phyloP scores from a whole-genome alignment of 2,329 filamentous ascomycete species.

The Paracorniculantispora psalliotae region DNA sequence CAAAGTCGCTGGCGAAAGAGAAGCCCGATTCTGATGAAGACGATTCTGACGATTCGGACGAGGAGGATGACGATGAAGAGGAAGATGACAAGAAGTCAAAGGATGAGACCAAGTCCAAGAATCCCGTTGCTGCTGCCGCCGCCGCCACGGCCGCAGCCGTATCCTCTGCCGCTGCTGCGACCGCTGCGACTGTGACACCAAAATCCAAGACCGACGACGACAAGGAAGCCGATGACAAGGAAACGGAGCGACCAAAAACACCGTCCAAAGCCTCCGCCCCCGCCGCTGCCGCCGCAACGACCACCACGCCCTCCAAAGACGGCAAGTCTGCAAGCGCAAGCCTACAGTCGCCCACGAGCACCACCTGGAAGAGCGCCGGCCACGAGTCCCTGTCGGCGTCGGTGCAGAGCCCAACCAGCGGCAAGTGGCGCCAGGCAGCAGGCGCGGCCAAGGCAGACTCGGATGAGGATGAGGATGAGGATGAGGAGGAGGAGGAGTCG shows the following conservation, averaged over 20 bases:
- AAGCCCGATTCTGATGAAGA: neutral
- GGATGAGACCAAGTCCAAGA: neutral
- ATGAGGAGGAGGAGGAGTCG: constrained; percentile 18
- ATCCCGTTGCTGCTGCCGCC: neutral
- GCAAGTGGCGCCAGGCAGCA: constrained; percentile 1
- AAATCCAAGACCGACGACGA: neutral
- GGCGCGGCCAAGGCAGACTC: constrained; percentile 13
- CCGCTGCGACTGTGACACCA: neutral
- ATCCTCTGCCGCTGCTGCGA: neutral
- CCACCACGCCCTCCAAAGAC: neutral
- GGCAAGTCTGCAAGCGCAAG: constrained; percentile 5
- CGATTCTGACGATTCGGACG: constrained; percentile 9
- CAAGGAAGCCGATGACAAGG: neutral
- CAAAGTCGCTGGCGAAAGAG: neutral
- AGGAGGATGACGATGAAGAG: constrained; percentile 3
- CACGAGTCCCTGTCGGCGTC: constrained; percentile 17
- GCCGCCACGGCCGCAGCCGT: neutral
- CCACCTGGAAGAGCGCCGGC: constrained; percentile 30
- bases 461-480: constrained; percentile 13
- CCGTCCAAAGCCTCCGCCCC: neutral
- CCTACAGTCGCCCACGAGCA: constrained; percentile 39
- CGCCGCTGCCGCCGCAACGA: no score
- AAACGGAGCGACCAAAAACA: neutral
- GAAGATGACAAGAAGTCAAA: neutral
- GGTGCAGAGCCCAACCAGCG: constrained; percentile 15